Evolutionary conservation across 176 grass and related monocot genomes (phyloP), one percentile per base, ranked within the genome.

Genomic region (Dendrocalamus sinicus): DNA sequence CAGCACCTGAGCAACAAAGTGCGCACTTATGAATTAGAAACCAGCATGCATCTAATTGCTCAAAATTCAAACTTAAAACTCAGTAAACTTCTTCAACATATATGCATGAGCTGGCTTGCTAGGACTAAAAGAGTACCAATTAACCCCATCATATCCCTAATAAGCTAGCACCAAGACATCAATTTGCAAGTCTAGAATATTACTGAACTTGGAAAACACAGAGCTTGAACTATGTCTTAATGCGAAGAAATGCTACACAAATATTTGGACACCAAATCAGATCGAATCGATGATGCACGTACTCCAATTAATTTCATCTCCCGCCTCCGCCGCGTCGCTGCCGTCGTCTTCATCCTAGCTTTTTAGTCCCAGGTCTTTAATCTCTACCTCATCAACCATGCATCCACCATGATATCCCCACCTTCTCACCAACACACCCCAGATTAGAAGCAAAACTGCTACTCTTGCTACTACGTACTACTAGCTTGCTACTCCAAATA

Each of bases 151-250:
- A 41, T 24, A 57, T 57, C 79, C 79, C 1, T 41, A 43, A 45
- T 81, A 53, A 17, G 48, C 12, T 79, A 68, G 79, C 26, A 61
- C 17, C 61, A 48, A 73, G 28, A 59, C 81, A 84, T 78, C 44
- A 35, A 24, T 16, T 64, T 65, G 22, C 12, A 67, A 77, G 77
- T 61, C 28, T 77, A 71, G 43, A 79, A 40, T 74, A 48, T 84
- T 84, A 78, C 67, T 70, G 13, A 74, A 35, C 28, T 67, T 50
- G 39, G 58, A 47, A 67, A 84, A 73, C 43, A 67, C 30, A 51
- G 40, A 60, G 68, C 64, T 68, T 12, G 40, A 78, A 52, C 15
- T 52, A 61, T 7, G 30, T 7, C 13, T 4, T 45, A 35, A 35
- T 79, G 43, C 9, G 26, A 54, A 62, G 40, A 73, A 62, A 62